phyloP scores from a whole-genome alignment of 495 filamentous ascomycete species.

The Clavariopsis aquatica region DNA sequence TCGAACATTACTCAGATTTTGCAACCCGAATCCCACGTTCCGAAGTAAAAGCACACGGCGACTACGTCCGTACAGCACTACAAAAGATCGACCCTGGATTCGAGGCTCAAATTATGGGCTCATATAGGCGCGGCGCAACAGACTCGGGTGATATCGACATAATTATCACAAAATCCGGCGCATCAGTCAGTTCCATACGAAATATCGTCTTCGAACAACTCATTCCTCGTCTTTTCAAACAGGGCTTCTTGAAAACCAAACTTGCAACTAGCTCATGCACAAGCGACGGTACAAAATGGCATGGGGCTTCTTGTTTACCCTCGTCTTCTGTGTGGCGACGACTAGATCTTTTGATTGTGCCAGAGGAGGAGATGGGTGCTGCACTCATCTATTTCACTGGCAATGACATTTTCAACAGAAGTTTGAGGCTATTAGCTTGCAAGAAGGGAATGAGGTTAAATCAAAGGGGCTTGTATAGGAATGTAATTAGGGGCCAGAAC shows the following conservation, averaged over 20 bases:
- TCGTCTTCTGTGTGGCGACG: constrained; percentile 62
- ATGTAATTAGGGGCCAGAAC: constrained; percentile 65
- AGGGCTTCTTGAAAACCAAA: constrained; percentile 61
- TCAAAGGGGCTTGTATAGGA: constrained; percentile 76
- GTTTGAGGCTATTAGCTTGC: constrained; percentile 76
- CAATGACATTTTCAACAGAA: constrained; percentile 95
- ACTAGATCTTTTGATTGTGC: constrained; percentile 86
- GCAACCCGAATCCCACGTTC: constrained; percentile 74
- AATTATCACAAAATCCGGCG: constrained; percentile 73
- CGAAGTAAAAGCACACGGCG: constrained; percentile 73
- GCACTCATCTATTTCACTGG: constrained; percentile 95
- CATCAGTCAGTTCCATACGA: constrained; percentile 60
- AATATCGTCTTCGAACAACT: constrained; percentile 64
- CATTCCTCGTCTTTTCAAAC: constrained; percentile 59
- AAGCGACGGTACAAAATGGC: constrained; percentile 71
- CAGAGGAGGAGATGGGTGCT: constrained; percentile 77
- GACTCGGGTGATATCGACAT: constrained; percentile 82
- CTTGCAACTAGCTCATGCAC: constrained; percentile 52
- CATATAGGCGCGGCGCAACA: constrained; percentile 77
- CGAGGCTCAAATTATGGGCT: constrained; percentile 76
- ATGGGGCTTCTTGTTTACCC: constrained; percentile 77
- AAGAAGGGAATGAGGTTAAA: constrained; percentile 87
- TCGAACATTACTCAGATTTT: constrained; percentile 83
- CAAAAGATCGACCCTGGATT: constrained; percentile 61
- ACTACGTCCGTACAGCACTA: constrained; percentile 64